Base-by-base conservation (phyloP, 306 rosid species). In the Cicer arietinum region DNA sequence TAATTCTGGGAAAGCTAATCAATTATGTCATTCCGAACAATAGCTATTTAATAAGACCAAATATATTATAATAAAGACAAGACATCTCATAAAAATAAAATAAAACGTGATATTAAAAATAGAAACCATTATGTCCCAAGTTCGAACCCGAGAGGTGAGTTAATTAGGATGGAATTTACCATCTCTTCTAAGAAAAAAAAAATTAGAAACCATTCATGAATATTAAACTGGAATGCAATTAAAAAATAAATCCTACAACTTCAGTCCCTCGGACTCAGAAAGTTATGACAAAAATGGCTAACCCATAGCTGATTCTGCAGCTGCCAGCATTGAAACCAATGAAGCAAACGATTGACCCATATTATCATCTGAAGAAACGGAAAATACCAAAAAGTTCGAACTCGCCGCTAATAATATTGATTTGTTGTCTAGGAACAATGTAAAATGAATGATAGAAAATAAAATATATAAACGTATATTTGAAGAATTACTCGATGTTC, bases 21-120 rank as follows among this genome's bases (percentile, higher is more conserved):
- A 61, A 68, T 35, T 1, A 59, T 7, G 47, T 41, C 16, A 7
- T 11, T 57, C 37, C 73, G 44, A 73, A 13, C 50, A 56, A 72
- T 39, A 45, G 13, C 40, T 50, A 67, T 74, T 59, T 74, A 75
- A 43, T 76, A 60, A 46, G 30, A 30, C 7, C 30, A 44, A 10
- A 44, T 17, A 18, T 45, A 18, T 45, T 56, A 17, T 13, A 69
- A 45, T 18, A 17, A 40, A 25, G 54, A 47, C 16, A 58, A 59
- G 2, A 58, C 14, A 57, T 67, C 59, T 37, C 17, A n/a, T 30
- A 40, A 46, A 25, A 12, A 65, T 6, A 48, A 18, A 65, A 30
- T 30, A 30, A 30, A 30, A 30, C 16, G 35, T 30, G 35, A 30
- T 30, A 30, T 30, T 30, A 30, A 30, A 30, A 30, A 30, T 30